Evolutionary conservation across 306 rosid genomes (phyloP).

Genomic region (Benincasa hispida): DNA sequence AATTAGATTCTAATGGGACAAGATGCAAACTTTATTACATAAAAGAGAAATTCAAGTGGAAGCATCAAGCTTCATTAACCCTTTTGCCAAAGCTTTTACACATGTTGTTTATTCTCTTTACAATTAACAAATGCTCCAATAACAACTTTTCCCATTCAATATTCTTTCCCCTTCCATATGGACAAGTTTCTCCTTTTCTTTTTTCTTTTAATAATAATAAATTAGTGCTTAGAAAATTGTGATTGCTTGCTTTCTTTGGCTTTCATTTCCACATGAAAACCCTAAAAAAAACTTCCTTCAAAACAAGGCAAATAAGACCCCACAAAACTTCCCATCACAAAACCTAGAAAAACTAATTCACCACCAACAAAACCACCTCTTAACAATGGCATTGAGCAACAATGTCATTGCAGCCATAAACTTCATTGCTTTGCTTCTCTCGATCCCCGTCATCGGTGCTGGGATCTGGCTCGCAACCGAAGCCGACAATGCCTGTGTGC

Average conservation of each 20-base stretch:
- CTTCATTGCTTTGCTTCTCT: constrained; percentile 55
- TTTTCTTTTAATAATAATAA: not conserved
- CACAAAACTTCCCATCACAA: not conserved
- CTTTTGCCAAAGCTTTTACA: not conserved
- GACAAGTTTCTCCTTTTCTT: not conserved
- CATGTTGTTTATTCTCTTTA: not conserved
- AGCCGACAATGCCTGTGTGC: constrained; percentile 60
- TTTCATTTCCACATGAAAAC: not conserved
- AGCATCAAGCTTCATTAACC: not conserved
- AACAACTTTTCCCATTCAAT: not conserved
- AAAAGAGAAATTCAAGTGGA: not conserved
- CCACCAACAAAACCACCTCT: not conserved
- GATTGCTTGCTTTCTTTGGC: not conserved
- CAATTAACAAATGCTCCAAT: not conserved
- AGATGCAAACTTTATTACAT: not conserved
- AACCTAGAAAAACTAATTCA: not conserved
- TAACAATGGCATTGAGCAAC: constrained; percentile 69
- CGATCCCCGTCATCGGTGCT: constrained; percentile 77
- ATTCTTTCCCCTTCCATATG: constrained; percentile 1
- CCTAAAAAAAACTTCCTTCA: not conserved
- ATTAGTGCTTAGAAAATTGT: not conserved
- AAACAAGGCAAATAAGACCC: not conserved
- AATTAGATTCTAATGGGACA: not conserved
- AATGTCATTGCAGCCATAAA: constrained; percentile 72
- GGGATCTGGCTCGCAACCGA: constrained; percentile 75